Conservation (phyloP, 129 eudicot species). For the Flaveria robusta region DNA sequence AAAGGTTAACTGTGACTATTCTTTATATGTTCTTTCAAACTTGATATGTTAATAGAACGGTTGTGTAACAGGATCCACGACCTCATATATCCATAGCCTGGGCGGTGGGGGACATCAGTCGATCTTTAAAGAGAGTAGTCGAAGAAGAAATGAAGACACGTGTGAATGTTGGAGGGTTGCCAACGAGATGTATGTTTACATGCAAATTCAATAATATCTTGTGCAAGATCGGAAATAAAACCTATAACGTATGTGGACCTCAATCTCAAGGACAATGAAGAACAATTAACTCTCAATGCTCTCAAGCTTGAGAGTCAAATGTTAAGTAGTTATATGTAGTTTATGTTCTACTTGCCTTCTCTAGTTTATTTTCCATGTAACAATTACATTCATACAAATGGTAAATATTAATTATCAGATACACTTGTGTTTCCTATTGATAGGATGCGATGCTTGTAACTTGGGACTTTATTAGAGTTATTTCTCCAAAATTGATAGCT, state of each 20-base stretch:
- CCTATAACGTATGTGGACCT: conserved; percentile 62
- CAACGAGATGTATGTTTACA: conserved; percentile 54
- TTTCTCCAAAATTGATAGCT: too few species aligned
- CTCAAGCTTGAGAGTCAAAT: conserved; percentile 1
- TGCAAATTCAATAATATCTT: conserved; percentile 63
- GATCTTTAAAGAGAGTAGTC: conserved; percentile 55
- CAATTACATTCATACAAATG: conserved; percentile 7
- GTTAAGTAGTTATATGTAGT: not conserved
- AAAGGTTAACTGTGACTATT: not conserved
- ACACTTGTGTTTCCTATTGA: not conserved
- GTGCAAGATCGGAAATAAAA: conserved; percentile 71
- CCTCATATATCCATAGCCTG: conserved; percentile 94
- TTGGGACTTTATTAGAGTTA: too few species aligned
- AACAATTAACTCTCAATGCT: not conserved
- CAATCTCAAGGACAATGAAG: conserved; percentile 50
- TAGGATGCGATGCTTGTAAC: not conserved
- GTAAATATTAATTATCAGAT: not conserved
- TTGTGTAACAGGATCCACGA: conserved; percentile 69
- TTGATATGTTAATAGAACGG: not conserved
- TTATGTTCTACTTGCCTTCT: not conserved
- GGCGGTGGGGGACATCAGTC: conserved; percentile 74
- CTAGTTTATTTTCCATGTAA: conserved; percentile 5
- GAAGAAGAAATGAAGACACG: conserved; percentile 57
- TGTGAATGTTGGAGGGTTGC: conserved; percentile 33
- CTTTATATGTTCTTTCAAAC: not conserved